Base-by-base conservation (phyloP, 1,139 yeast genomes). In the Trichomonascaceae sp. region DNA sequence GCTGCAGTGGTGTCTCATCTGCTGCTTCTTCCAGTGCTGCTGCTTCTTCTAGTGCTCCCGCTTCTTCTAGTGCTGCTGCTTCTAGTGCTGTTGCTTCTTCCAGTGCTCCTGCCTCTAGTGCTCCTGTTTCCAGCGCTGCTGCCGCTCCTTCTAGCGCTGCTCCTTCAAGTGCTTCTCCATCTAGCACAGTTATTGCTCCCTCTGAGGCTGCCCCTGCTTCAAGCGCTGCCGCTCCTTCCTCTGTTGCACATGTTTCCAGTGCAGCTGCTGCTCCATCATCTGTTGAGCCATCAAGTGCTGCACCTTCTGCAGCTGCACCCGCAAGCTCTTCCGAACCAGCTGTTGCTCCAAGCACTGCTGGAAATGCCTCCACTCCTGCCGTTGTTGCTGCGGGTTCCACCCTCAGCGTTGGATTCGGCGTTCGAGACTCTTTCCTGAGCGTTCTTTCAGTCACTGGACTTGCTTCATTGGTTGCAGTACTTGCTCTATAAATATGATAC, bases 1-100 rank as follows among this genome's bases (percentile, higher is more conserved):
- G 58, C 41, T 61, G 64, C 55, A 43, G 53, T 30, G 53, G 57
- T 36, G 41, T 15, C 12, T 45, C 24, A 22, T 22, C 58, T 48
- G 15, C 54, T 32, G 39, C 51, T 17, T 45, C 58, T 19, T 43
- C 58, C 30, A 20, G 50, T 17, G 47, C 55, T 30, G 24, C 55
- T 41, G 27, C 53, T 24, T 38, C 60, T 20, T 51, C 57, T 17
- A 27, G 55, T 45, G 45, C 59, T 45, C 17, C 50, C 39, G 52
- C 57, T 17, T 47, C 51, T 39, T 48, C 53, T 18, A 24, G 48
- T 15, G 30, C 51, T 39, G 49, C 44, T 41, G 43, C 56, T 43
- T 45, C 58, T 27, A 36, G 54, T 43, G 39, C 53, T 20, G 43
- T 53, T 38, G 39, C 57, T 51, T 22, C 54, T 30, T 19, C 52